Conservation (phyloP, 2,329 filamentous ascomycete species). For the Zasmidium cellare region DNA sequence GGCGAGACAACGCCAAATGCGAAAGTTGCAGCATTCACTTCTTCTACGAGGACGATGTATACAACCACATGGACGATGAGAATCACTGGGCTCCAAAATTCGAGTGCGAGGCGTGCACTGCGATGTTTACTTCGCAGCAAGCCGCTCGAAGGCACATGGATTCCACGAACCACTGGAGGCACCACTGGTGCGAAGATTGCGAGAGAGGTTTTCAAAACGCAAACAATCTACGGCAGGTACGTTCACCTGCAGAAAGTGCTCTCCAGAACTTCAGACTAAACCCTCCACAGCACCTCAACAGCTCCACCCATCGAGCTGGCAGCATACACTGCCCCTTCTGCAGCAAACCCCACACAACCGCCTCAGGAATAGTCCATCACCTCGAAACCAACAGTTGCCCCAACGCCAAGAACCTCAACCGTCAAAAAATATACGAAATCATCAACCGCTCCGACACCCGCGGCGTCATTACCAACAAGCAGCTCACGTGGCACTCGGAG, state of each 20-base stretch:
- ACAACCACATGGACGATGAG: slow-evolving; percentile 36
- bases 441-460: slow-evolving; percentile 50
- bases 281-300: slow-evolving; percentile 56
- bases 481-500: slow-evolving; percentile 48
- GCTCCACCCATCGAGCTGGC: slow-evolving; percentile 49
- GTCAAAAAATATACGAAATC: slow-evolving; percentile 49
- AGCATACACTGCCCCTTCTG: slow-evolving; percentile 59
- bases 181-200: slow-evolving; percentile 34
- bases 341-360: slow-evolving; percentile 45
- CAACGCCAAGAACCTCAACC: slow-evolving; percentile 46
- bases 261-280: not conserved
- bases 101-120: slow-evolving; percentile 27
- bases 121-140: slow-evolving; percentile 14
- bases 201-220: slow-evolving; percentile 32
- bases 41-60: slow-evolving; percentile 21
- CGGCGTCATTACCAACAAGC: slow-evolving; percentile 53
- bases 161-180: slow-evolving; percentile 26
- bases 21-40: slow-evolving; percentile 33
- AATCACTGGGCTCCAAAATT: slow-evolving; percentile 29
- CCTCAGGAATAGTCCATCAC: slow-evolving; percentile 58
- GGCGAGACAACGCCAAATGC: slow-evolving; percentile 26
- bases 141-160: slow-evolving; percentile 32
- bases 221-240: slow-evolving; percentile 32
- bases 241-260: not conserved
- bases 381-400: slow-evolving; percentile 58